Conservation (phyloP, 2,329 filamentous ascomycete species). For the Fusarium subtropicale region DNA sequence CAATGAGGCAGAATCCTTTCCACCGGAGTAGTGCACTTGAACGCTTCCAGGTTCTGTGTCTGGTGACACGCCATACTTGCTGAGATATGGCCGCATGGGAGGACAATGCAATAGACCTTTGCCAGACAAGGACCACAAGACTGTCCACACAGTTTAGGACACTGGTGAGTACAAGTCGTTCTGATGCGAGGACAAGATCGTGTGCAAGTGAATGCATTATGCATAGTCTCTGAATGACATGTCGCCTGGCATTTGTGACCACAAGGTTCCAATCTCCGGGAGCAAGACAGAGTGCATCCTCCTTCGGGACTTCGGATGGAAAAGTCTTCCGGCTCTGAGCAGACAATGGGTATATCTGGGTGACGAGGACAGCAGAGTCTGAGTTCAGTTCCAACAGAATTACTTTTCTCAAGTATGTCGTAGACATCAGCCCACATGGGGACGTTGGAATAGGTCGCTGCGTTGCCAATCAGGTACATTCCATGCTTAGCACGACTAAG, state of each 20-base stretch:
- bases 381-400: constrained; percentile 58
- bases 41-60: neutral
- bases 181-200: constrained; percentile 57
- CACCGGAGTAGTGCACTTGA: constrained; percentile 2
- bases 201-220: constrained; percentile 58
- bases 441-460: constrained; percentile 65
- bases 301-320: constrained; percentile 67
- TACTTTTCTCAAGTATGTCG: neutral
- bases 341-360: constrained; percentile 59
- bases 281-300: constrained; percentile 66
- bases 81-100: constrained; percentile 38
- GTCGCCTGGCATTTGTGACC: constrained; percentile 58
- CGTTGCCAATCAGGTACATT: constrained; percentile 76
- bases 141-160: constrained; percentile 57
- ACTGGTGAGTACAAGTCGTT: constrained; percentile 58
- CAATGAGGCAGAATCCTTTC: constrained; percentile 18
- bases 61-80: constrained; percentile 18
- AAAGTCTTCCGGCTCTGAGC: constrained; percentile 68
- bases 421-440: constrained; percentile 62
- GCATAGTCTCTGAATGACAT: constrained; percentile 61
- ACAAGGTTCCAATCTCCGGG: constrained; percentile 56
- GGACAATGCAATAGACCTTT: constrained; percentile 9
- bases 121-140: constrained; percentile 48
- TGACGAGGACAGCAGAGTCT: constrained; percentile 72
- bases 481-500: constrained; percentile 74